These are phyloP conservation scores for Trichoderma cornu-damae DNA, from an alignment of 2,329 filamentous ascomycete species.

Conservation along the genomic window DNA sequence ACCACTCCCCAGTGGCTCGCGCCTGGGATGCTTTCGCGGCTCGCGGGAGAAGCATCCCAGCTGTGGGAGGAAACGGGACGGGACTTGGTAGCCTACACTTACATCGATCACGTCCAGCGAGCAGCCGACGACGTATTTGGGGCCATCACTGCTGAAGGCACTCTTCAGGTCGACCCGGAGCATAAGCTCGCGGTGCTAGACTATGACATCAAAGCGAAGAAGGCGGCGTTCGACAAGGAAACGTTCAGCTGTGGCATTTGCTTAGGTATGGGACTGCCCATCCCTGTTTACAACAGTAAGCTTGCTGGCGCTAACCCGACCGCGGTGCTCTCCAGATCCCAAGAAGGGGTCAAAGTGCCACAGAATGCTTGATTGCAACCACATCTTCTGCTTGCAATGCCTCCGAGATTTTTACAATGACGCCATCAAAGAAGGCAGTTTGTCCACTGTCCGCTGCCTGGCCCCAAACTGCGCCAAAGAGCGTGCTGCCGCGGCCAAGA, in stretches of 20 bases:
- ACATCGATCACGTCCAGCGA: conserved; percentile 59
- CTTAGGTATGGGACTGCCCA: conserved; percentile 46
- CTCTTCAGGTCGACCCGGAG: conserved; percentile 48
- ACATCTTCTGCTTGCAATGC: conserved; percentile 88
- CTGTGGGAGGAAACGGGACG: conserved; percentile 60
- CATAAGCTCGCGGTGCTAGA: conserved; percentile 69
- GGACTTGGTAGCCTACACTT: conserved; percentile 55
- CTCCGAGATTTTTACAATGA: conserved; percentile 85
- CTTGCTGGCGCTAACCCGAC: no score
- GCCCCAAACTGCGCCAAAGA: conserved; percentile 72
- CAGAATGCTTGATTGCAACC: conserved; percentile 73
- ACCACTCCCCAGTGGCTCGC: conserved; percentile 56
- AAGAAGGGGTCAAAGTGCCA: conserved; percentile 84
- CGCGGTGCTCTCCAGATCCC: conserved; percentile 53
- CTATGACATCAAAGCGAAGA: conserved; percentile 69
- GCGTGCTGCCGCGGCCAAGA: conserved; percentile 31
- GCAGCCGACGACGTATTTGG: conserved; percentile 57
- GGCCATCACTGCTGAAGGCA: conserved; percentile 44
- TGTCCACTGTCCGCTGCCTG: conserved; percentile 74
- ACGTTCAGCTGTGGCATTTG: conserved; percentile 88
- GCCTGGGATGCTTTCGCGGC: conserved; percentile 39
- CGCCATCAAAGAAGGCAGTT: conserved; percentile 79
- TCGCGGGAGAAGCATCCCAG: conserved; percentile 46
- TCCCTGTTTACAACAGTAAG: no score
- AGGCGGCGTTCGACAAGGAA: conserved; percentile 70